A percentile compares a stretch with the other conserved stretches of the same genome.
These are phyloP conservation scores for Chlorella sp. DNA, from an alignment of 139 green algal species.

Conservation along the genomic window DNA sequence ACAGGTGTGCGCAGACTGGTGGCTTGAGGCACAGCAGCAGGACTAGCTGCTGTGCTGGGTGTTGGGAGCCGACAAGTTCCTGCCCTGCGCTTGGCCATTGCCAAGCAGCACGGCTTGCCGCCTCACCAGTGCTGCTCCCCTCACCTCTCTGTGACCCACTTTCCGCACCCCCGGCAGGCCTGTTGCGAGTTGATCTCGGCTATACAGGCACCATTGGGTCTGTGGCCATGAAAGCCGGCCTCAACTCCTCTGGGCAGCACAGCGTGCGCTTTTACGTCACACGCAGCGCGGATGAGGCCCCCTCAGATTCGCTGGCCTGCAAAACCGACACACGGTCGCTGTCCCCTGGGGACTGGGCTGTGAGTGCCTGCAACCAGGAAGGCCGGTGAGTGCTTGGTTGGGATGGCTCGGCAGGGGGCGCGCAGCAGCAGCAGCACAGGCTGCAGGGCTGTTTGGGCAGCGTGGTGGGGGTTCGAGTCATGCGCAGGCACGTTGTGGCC, in stretches of 20 bases:
- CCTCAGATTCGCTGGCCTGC: constrained; percentile 31
- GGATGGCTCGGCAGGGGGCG: not conserved
- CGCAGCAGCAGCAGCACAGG: too few relatives aligned
- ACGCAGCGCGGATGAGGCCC: not conserved
- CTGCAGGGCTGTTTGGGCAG: too few relatives aligned
- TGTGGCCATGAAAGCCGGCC: not conserved
- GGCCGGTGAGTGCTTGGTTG: constrained; percentile 4
- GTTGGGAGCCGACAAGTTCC: too few relatives aligned
- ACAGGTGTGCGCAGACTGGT: not conserved
- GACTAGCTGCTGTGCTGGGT: too few relatives aligned
- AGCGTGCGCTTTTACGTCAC: not conserved
- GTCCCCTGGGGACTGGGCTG: not conserved
- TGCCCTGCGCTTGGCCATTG: too few relatives aligned
- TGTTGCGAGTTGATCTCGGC: not conserved
- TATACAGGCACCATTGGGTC: not conserved
- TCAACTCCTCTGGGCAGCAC: not conserved
- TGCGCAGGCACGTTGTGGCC: too few relatives aligned
- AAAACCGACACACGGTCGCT: not conserved
- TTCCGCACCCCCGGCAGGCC: not conserved
- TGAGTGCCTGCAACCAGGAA: constrained; percentile 15
- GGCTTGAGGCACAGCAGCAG: too few relatives aligned
- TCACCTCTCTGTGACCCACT: not conserved
- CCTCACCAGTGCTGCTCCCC: not conserved
- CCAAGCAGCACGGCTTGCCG: too few relatives aligned
- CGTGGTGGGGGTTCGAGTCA: too few relatives aligned